Conservation (phyloP, 371 early-diverging fungal species). For the Nematocida sp. region DNA sequence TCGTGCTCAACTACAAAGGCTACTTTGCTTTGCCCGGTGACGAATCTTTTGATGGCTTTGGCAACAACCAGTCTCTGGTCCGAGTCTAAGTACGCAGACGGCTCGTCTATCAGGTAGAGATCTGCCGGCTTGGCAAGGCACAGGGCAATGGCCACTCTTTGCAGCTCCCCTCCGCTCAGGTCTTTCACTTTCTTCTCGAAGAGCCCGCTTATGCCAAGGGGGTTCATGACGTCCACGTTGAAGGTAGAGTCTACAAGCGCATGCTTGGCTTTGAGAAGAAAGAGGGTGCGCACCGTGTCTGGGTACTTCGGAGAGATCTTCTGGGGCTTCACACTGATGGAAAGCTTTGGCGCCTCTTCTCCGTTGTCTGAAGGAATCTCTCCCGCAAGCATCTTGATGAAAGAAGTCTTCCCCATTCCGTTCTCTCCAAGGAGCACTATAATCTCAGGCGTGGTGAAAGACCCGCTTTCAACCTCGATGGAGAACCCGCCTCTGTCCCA, state of each 20-base stretch:
- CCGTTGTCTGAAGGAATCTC: constrained; percentile 68
- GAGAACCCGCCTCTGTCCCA: constrained; percentile 67
- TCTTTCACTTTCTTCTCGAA: constrained; percentile 79
- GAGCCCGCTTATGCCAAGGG: constrained; percentile 80
- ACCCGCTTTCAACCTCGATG: constrained; percentile 74
- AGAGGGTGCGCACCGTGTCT: constrained; percentile 81
- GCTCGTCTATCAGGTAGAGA: constrained; percentile 97
- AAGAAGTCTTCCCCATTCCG: constrained; percentile 97
- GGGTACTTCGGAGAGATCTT: constrained; percentile 90
- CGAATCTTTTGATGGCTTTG: constrained; percentile 95
- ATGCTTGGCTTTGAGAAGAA: constrained; percentile 80
- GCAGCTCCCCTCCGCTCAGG: constrained; percentile 97
- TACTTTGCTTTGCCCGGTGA: constrained; percentile 87
- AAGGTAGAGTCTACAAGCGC: constrained; percentile 87
- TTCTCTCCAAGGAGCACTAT: constrained; percentile 98
- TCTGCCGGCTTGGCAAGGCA: constrained; percentile 89
- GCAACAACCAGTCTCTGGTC: constrained; percentile 97
- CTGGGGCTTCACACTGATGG: constrained; percentile 93
- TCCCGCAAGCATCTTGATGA: constrained; percentile 89
- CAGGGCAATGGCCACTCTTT: constrained; percentile 91
- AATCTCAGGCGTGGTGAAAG: constrained; percentile 91
- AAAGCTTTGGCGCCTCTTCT: constrained; percentile 71
- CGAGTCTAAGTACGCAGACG: constrained; percentile 97
- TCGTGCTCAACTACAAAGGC: constrained; percentile 99
- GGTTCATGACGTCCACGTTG: constrained; percentile 92